Percentiles rank a stretch among this genome's conserved stretches.
These are phyloP conservation scores for Xylaria sp. DNA, from an alignment of 2,329 filamentous ascomycete species.

Conservation along the genomic window DNA sequence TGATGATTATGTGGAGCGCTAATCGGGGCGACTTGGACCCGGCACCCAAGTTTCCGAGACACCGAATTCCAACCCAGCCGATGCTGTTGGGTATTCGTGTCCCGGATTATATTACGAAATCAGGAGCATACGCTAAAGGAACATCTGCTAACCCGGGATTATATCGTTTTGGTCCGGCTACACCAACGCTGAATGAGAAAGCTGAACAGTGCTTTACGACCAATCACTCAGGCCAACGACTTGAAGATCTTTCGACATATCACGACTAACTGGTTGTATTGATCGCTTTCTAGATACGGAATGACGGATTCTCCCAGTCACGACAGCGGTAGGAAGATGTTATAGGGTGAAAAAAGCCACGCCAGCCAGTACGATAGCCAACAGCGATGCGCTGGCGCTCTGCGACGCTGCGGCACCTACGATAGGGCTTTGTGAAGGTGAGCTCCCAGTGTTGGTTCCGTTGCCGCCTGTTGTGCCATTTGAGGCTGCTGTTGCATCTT, in stretches of 20 bases:
- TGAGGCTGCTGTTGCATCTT: constrained; percentile 1
- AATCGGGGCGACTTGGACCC: background rate
- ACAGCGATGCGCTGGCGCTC: constrained; percentile 32
- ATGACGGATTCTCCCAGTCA: background rate
- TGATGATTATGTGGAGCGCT: constrained; percentile 9
- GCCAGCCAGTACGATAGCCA: constrained; percentile 32
- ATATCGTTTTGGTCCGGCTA: background rate
- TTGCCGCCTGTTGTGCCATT: constrained; percentile 20
- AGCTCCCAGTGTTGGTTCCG: constrained; percentile 25
- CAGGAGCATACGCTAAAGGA: background rate
- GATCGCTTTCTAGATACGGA: constrained; percentile 1
- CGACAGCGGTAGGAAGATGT: background rate
- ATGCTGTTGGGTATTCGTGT: constrained; percentile 8
- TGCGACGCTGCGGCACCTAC: constrained; percentile 28
- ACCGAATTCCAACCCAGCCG: constrained; percentile 20
- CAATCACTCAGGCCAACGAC: background rate
- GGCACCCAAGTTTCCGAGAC: constrained; percentile 21
- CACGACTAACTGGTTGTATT: background rate
- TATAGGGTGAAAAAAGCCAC: constrained; percentile 36
- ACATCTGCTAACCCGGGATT: background rate
- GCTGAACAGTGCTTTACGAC: background rate
- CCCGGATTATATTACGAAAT: constrained; percentile 14
- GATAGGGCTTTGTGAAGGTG: constrained; percentile 27
- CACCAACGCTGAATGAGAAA: background rate
- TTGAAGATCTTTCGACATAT: background rate